Percentiles rank a stretch among this genome's conserved stretches.
Evolutionary conservation across 345 rosid species (phyloP).

Genomic region (Toxicodendron radicans): DNA sequence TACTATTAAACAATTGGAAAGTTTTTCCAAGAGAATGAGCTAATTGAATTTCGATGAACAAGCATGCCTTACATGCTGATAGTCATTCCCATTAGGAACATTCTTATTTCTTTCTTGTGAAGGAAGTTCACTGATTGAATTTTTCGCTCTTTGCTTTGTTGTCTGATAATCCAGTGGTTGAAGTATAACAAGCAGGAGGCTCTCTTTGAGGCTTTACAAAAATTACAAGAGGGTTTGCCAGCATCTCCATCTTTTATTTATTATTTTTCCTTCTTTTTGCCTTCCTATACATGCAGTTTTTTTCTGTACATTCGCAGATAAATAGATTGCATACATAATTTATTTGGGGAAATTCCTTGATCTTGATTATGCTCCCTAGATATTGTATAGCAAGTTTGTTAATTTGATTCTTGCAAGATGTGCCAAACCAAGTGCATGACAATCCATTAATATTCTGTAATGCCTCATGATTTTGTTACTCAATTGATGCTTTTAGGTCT

Average conservation of each 20-base stretch:
- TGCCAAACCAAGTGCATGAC: not conserved
- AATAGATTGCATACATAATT: too few relatives aligned
- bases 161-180: conserved; percentile 48
- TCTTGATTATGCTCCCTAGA: not conserved
- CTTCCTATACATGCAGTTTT: not conserved
- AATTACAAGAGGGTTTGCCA: conserved; percentile 73
- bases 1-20: not conserved
- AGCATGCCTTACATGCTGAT: not conserved
- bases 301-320: not conserved
- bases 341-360: too few relatives aligned
- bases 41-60: not conserved
- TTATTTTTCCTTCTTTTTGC: not conserved
- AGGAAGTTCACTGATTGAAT: not conserved
- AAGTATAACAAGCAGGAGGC: conserved; percentile 48
- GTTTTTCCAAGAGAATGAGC: not conserved
- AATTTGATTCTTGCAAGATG: not conserved
- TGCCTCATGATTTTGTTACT: not conserved
- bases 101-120: not conserved
- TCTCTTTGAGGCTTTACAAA: conserved; percentile 70
- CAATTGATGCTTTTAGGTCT: not conserved
- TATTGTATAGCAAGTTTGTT: not conserved
- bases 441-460: not conserved
- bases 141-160: not conserved
- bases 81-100: not conserved
- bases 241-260: not conserved